A percentile compares a stretch with the other conserved stretches of the same genome.
phyloP scores from a whole-genome alignment of 2,329 filamentous ascomycete species.

The Ceratocystiopsis brevicomis region DNA sequence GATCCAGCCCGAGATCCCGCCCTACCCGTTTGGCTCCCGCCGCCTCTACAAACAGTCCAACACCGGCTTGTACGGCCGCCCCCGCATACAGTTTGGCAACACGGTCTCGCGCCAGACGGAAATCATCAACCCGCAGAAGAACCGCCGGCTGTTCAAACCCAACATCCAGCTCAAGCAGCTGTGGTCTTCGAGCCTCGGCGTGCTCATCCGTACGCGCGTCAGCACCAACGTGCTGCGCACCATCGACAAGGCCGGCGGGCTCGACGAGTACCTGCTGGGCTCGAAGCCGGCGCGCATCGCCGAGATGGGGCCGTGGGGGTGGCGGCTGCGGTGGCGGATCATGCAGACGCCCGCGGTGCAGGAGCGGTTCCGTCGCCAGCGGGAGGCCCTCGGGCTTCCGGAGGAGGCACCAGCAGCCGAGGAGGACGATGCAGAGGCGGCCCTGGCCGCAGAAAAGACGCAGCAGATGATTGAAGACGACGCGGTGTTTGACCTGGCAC shows the following conservation, averaged over 20 bases:
- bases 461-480: conserved; percentile 21
- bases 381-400: conserved; percentile 45
- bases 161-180: conserved; percentile 54
- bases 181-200: conserved; percentile 42
- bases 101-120: conserved; percentile 48
- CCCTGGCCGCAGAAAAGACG: conserved; percentile 14
- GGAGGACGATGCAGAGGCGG: conserved; percentile 14
- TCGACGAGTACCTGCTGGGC: conserved; percentile 82
- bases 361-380: conserved; percentile 44
- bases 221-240: conserved; percentile 51
- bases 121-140: conserved; percentile 32
- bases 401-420: conserved; percentile 16
- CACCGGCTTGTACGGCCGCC: conserved; percentile 49
- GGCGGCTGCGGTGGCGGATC: conserved; percentile 74
- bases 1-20: conserved; percentile 25
- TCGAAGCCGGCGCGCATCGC: conserved; percentile 59
- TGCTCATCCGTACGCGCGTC: conserved; percentile 46
- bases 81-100: conserved; percentile 63
- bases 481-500: conserved; percentile 27
- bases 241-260: conserved; percentile 68
- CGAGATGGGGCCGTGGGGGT: conserved; percentile 77
- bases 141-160: conserved; percentile 53
- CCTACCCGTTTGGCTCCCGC: conserved; percentile 56
- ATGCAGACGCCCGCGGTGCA: conserved; percentile 58
- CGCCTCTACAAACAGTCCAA: conserved; percentile 64